Base-by-base conservation (phyloP, 331 rosid genomes). In the Malus hybrid region DNA sequence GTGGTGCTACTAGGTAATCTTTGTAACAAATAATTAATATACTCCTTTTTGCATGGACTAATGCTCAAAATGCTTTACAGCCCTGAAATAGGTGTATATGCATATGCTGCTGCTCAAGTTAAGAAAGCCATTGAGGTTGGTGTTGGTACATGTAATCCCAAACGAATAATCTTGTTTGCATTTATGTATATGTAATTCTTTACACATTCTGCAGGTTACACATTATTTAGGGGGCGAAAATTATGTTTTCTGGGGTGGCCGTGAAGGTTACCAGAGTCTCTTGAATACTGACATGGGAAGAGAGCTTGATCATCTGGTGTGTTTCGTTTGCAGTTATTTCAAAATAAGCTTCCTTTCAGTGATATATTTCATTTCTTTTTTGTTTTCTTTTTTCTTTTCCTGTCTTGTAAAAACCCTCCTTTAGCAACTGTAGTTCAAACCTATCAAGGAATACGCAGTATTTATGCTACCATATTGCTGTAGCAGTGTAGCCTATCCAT, bases 191-290 rank as follows among this genome's bases (percentile, higher is more conserved):
- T 29, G 64, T 67, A 4, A 73, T 87, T 36, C 71, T 79, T 53
- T 58, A 70, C 57, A 71, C 76, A 58, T 78, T 65, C 52, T 74
- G 50, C 85, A 94, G 99, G 99, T 92, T 68, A 92, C 99, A 19
- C 93, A 94, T 84, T 72, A 84, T 82, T 82, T 94, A 80, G 97
- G 99, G 6, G 99, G 97, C 72, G 99, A 90, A 87, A 92, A 92
- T 82, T 94, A 90, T 76, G 97, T 92, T 33, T 92, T 94, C 72
- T 94, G 97, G 99, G 97, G 97, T 10, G 99, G 99, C 16, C 99
- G 96, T 33, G 97, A 92, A 85, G 99, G 99, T 72, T 94, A 92
- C 44, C 99, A 94, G 70, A 78, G 91, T 78, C 97, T 94, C 65
- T 63, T 92, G 87, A 94, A 94, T 91, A 94, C 99, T 10, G 97